Percentiles rank a stretch among this genome's conserved stretches.
Evolutionary conservation across 345 rosid species (phyloP).

Genomic region (Abelmoschus esculentus): DNA sequence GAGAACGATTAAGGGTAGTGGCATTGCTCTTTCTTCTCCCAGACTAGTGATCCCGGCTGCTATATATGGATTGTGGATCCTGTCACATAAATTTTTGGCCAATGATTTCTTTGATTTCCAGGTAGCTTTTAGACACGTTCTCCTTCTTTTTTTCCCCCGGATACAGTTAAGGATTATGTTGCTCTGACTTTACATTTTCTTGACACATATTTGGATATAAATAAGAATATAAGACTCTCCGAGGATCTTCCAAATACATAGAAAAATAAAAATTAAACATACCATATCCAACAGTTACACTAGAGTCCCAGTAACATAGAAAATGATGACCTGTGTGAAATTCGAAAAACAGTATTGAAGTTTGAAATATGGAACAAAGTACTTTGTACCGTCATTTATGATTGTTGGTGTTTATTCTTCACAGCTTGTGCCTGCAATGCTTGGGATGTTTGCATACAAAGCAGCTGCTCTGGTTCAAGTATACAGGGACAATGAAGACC

Average conservation of each 20-base stretch:
- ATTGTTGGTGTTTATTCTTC: neutral
- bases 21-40: conserved; percentile 83
- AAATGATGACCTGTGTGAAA: neutral
- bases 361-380: neutral
- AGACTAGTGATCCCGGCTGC: conserved; percentile 78
- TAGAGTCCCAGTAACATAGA: neutral
- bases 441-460: conserved; percentile 88
- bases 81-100: conserved; percentile 54
- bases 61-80: conserved; percentile 67
- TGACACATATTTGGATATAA: neutral
- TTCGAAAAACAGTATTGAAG: neutral
- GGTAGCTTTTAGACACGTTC: conserved; percentile 31
- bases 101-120: conserved; percentile 70
- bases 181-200: neutral
- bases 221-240: neutral
- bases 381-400: neutral
- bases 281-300: neutral
- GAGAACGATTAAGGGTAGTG: conserved; percentile 59
- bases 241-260: neutral
- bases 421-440: conserved; percentile 86
- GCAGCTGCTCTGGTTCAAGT: conserved; percentile 93
- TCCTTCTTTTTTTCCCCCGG: neutral
- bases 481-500: conserved; percentile 86
- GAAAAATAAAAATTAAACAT: neutral
- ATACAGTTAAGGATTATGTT: neutral